phyloP scores from a whole-genome alignment of 2,329 filamentous ascomycete species.

The Fusarium sp. region DNA sequence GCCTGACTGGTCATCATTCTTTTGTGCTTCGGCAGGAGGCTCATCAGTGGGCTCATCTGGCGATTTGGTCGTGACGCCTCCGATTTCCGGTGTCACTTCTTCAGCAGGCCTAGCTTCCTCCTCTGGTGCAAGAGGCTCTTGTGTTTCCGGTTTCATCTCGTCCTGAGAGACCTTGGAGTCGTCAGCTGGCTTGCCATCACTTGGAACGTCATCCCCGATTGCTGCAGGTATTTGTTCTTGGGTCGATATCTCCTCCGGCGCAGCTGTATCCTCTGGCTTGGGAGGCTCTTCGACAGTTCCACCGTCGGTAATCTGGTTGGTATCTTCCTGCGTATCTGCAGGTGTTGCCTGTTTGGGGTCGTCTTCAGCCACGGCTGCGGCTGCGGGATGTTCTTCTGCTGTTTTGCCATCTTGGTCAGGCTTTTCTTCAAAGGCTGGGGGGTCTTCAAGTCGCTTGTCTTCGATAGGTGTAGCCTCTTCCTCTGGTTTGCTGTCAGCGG shows the following conservation, averaged over 20 bases:
- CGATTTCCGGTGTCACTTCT: slow-evolving; percentile 25
- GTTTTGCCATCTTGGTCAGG: slow-evolving; percentile 20
- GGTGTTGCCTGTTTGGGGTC: slow-evolving; percentile 1
- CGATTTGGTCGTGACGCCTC: slow-evolving; percentile 24
- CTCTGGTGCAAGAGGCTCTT: slow-evolving; percentile 22
- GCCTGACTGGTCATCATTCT: slow-evolving; percentile 22
- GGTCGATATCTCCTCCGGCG: slow-evolving; percentile 5
- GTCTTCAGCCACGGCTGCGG: slow-evolving; percentile 4
- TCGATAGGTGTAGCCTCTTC: slow-evolving; percentile 22
- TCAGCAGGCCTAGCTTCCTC: slow-evolving; percentile 26
- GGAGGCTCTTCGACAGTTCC: slow-evolving; percentile 1
- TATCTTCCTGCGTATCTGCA: slow-evolving; percentile 1
- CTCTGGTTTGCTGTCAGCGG: slow-evolving; percentile 20
- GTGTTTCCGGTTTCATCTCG: slow-evolving; percentile 22
- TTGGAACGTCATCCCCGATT: slow-evolving; percentile 24
- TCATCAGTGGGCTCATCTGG: slow-evolving; percentile 25
- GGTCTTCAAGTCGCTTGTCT: slow-evolving; percentile 15
- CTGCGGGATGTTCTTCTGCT: slow-evolving; percentile 7
- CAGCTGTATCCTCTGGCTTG: not conserved
- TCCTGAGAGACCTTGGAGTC: slow-evolving; percentile 23
- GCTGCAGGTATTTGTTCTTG: slow-evolving; percentile 12
- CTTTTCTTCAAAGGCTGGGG: slow-evolving; percentile 9
- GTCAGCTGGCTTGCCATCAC: slow-evolving; percentile 38
- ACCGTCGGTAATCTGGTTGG: slow-evolving; percentile 1
- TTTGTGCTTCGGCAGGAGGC: slow-evolving; percentile 30